Evolutionary conservation across 2,329 filamentous ascomycete genomes (phyloP), one percentile per base, ranked within the genome.

Genomic region (Talaromyces islandicus): DNA sequence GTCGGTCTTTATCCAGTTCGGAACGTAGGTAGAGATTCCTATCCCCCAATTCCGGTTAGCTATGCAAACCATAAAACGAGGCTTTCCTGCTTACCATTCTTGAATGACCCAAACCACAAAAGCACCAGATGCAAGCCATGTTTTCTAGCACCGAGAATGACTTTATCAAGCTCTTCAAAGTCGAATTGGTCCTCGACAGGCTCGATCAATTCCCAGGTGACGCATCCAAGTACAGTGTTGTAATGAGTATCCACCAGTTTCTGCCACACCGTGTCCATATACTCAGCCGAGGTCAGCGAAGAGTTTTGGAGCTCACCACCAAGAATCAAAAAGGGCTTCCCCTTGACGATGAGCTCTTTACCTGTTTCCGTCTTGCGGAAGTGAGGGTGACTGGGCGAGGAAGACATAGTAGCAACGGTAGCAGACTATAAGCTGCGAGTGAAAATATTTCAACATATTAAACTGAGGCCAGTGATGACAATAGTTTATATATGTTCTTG

Each of bases 21-120:
- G 75, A 1, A 65, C 64, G 60, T 78, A 78, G n/a, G 74, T 76
- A 0, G 74, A 71, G 17, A 70, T 48, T 27, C 54, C 54, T 56
- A n/a, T 25, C 30, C 19, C 14, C 7, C 1, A 48, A 48, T 32
- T 19, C 29, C n/a, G 5, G 29, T 54, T 21, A 54, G 52, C 43
- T 14, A 21, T 19, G 30, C 29, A 54, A 54, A 3, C 11, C 19
- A 14, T 54, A 54, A 21, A 17, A 32, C 2, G 29, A 14, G 27
- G 1, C 19, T 30, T 30, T 32, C 6, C 27, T 35, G 25, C 32
- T 41, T 66, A 77, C 68, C 78, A 65, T 80, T 81, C 64, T 81
- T 80, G 68, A 77, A 81, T 17, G 73, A 75, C 7, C 78, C 78
- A 64, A 81, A 80, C 78, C 78, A 81, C 10, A 80, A 65, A 30